A percentile compares a stretch with the other conserved stretches of the same genome.
phyloP scores from a whole-genome alignment of 208 protist species.

The Trypanosomatidae sp. region DNA sequence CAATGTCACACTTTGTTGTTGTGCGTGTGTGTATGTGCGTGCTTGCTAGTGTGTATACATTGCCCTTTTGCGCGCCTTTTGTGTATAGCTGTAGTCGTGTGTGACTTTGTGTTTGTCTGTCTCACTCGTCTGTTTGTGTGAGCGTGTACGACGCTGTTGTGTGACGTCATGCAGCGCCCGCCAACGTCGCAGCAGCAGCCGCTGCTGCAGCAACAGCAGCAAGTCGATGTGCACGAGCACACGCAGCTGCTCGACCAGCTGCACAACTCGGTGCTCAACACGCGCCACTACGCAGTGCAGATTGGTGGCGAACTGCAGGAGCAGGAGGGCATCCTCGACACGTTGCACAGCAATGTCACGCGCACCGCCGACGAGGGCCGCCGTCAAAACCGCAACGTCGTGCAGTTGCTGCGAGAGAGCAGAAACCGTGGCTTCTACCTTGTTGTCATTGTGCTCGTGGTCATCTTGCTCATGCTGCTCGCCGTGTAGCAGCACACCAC shows the following conservation, averaged over 20 bases:
- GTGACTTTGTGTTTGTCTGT: too few species aligned
- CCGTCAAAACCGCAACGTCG: constrained; percentile 63
- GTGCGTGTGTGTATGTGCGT: too few species aligned
- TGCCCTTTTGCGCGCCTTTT: too few species aligned
- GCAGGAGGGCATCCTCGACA: constrained; percentile 65
- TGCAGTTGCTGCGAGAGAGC: constrained; percentile 51
- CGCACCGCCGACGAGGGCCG: constrained; percentile 53
- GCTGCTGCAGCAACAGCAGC: constrained; percentile 5
- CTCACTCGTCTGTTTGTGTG: too few species aligned
- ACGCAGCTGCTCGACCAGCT: constrained; percentile 72
- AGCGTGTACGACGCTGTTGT: background rate
- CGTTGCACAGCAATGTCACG: constrained; percentile 35
- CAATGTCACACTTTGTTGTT: too few species aligned
- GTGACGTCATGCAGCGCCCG: background rate
- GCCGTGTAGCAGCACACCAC: constrained; percentile 18
- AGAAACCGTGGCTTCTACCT: constrained; percentile 61
- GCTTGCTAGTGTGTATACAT: too few species aligned
- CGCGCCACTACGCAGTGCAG: constrained; percentile 52
- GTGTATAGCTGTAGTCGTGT: too few species aligned
- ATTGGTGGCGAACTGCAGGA: constrained; percentile 61
- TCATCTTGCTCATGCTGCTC: constrained; percentile 58
- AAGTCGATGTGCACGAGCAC: constrained; percentile 27
- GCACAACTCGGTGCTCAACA: constrained; percentile 75
- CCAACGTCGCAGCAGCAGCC: background rate
- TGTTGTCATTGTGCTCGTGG: constrained; percentile 35